These are phyloP conservation scores for Asterophora lycoperdoides DNA, from an alignment of 768 basidiomycete species.

Conservation along the genomic window DNA sequence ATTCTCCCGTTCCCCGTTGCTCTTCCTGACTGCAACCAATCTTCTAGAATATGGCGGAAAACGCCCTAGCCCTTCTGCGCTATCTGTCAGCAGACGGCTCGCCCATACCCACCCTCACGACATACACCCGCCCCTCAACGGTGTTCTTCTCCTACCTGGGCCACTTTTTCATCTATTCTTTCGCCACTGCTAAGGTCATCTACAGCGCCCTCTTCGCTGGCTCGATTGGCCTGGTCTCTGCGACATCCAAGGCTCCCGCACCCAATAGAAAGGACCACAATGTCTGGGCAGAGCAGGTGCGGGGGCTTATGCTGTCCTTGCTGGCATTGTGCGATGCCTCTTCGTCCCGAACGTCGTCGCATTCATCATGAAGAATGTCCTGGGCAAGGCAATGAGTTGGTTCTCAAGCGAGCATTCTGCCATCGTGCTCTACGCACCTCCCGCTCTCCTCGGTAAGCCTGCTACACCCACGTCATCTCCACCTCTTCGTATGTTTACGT, in stretches of 20 bases:
- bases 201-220: slow-evolving; percentile 51
- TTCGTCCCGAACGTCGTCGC: slow-evolving; percentile 70
- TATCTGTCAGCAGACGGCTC: slow-evolving; percentile 69
- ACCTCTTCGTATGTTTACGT: not conserved
- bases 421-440: slow-evolving; percentile 69
- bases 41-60: slow-evolving; percentile 84
- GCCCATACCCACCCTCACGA: slow-evolving; percentile 61
- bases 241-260: slow-evolving; percentile 32
- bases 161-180: slow-evolving; percentile 69
- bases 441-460: slow-evolving; percentile 62
- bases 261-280: slow-evolving; percentile 24
- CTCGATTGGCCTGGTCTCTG: slow-evolving; percentile 39
- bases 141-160: slow-evolving; percentile 78
- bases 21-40: slow-evolving; percentile 17
- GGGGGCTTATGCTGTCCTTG: slow-evolving; percentile 47
- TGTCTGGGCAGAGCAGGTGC: slow-evolving; percentile 35
- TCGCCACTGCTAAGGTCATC: slow-evolving; percentile 59
- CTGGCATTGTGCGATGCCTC: slow-evolving; percentile 53
- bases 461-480: not conserved
- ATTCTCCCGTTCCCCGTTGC: slow-evolving; percentile 1
- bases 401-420: slow-evolving; percentile 67
- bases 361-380: slow-evolving; percentile 52
- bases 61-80: slow-evolving; percentile 72
- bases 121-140: slow-evolving; percentile 52
- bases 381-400: slow-evolving; percentile 81